These are phyloP conservation scores for Cicer cuneatum DNA, from an alignment of 306 rosid species.

Conservation along the genomic window DNA sequence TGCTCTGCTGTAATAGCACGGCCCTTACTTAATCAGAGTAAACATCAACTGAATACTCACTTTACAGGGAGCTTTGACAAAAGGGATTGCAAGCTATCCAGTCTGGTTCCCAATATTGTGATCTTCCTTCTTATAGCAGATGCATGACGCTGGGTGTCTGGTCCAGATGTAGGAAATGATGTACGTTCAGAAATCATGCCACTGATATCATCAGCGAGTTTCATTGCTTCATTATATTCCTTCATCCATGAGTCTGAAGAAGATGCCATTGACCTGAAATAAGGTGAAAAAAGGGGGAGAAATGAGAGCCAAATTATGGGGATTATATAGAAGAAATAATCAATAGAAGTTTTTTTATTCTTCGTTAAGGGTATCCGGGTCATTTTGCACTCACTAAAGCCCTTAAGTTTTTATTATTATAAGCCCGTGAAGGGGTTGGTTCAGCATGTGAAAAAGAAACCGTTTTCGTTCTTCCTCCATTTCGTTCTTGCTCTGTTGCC, in stretches of 20 bases:
- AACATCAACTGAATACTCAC: conserved; percentile 55
- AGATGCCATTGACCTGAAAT: conserved; percentile 77
- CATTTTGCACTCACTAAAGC: no score
- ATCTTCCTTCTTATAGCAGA: conserved; percentile 95
- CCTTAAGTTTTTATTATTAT: no score
- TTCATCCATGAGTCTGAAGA: conserved; percentile 93
- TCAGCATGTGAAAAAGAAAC: no score
- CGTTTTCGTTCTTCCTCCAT: no score
- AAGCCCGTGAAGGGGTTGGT: no score
- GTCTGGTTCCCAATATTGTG: conserved; percentile 93
- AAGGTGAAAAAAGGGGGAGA: neutral
- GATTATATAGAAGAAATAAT: conserved; percentile 11
- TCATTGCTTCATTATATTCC: conserved; percentile 89
- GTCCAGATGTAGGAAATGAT: conserved; percentile 77
- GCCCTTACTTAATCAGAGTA: conserved; percentile 27
- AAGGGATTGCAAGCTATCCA: conserved; percentile 89
- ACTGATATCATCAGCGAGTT: conserved; percentile 85
- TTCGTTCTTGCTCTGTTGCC: no score
- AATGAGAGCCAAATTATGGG: conserved; percentile 11
- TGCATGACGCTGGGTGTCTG: conserved; percentile 88
- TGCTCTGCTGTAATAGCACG: conserved; percentile 11
- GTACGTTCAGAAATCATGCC: conserved; percentile 86
- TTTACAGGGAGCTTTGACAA: conserved; percentile 83
- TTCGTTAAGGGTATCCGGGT: no score
- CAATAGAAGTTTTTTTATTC: neutral